Conservation (phyloP, 306 rosid genomes). For the Urtica urens region DNA sequence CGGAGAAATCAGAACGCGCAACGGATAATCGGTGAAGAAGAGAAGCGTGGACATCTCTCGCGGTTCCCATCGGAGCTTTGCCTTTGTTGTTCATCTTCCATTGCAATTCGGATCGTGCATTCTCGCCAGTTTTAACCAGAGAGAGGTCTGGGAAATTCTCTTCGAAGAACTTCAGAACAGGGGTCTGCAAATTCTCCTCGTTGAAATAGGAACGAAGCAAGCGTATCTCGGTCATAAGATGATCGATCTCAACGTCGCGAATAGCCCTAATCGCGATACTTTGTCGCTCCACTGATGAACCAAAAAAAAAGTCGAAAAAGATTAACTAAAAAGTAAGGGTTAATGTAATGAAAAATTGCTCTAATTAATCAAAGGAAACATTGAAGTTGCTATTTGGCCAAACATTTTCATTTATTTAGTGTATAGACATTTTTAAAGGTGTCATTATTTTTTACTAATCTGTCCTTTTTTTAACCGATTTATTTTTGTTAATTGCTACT, state of each 20-base stretch:
- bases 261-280: slow-evolving; percentile 58
- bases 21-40: slow-evolving; percentile 50
- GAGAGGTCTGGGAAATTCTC: slow-evolving; percentile 46
- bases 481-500: too few species aligned
- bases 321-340: too few species aligned
- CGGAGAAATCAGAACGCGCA: slow-evolving; percentile 43
- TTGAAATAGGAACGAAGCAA: slow-evolving; percentile 51
- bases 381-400: too few species aligned
- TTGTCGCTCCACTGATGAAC: slow-evolving; percentile 42
- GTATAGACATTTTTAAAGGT: too few species aligned
- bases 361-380: too few species aligned
- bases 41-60: slow-evolving; percentile 29
- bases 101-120: slow-evolving; percentile 32
- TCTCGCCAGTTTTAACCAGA: slow-evolving; percentile 23
- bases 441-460: too few species aligned
- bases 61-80: slow-evolving; percentile 23
- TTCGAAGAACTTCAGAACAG: slow-evolving; percentile 31
- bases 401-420: too few species aligned
- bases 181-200: slow-evolving; percentile 47
- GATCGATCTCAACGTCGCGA: slow-evolving; percentile 62
- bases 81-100: slow-evolving; percentile 28
- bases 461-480: too few species aligned
- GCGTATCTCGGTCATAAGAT: slow-evolving; percentile 48
- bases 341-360: too few species aligned
- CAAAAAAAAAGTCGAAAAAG: too few species aligned